phyloP scores from a whole-genome alignment of 148 eudicot genomes.

The Cornus florida region DNA sequence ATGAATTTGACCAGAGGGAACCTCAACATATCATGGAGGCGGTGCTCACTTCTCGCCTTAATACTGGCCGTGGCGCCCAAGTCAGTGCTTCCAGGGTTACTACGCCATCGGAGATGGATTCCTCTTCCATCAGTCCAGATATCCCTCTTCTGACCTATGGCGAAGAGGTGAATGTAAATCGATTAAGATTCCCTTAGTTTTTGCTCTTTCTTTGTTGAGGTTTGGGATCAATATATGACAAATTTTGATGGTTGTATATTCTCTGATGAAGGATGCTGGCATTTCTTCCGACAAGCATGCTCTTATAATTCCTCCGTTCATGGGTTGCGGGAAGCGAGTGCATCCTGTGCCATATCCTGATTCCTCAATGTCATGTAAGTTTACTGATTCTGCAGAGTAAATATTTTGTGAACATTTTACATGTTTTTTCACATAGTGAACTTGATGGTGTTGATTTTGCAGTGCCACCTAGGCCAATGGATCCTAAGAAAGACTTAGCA shows the following conservation, averaged over 20 bases:
- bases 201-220: not conserved
- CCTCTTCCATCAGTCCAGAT: conserved; percentile 35
- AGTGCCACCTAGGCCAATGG: conserved; percentile 88
- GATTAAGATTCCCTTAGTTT: conserved; percentile 6
- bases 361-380: conserved; percentile 67
- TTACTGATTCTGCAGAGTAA: not conserved
- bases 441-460: conserved; percentile 11
- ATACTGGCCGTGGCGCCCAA: conserved; percentile 32
- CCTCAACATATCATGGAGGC: conserved; percentile 45
- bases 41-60: conserved; percentile 32
- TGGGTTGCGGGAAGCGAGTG: conserved; percentile 49
- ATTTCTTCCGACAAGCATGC: conserved; percentile 75
- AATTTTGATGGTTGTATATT: not conserved
- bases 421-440: not conserved
- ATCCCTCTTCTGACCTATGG: conserved; percentile 76
- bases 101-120: conserved; percentile 54
- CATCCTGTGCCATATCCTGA: conserved; percentile 50
- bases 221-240: not conserved
- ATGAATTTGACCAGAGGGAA: conserved; percentile 51
- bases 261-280: conserved; percentile 54
- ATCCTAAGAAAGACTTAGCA: conserved; percentile 79
- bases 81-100: conserved; percentile 48
- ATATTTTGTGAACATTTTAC: not conserved
- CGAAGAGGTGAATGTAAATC: conserved; percentile 55
- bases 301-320: conserved; percentile 59